These are phyloP conservation scores for Aspergillus olivimuriae DNA, from an alignment of 495 filamentous ascomycete genomes.

Conservation along the genomic window DNA sequence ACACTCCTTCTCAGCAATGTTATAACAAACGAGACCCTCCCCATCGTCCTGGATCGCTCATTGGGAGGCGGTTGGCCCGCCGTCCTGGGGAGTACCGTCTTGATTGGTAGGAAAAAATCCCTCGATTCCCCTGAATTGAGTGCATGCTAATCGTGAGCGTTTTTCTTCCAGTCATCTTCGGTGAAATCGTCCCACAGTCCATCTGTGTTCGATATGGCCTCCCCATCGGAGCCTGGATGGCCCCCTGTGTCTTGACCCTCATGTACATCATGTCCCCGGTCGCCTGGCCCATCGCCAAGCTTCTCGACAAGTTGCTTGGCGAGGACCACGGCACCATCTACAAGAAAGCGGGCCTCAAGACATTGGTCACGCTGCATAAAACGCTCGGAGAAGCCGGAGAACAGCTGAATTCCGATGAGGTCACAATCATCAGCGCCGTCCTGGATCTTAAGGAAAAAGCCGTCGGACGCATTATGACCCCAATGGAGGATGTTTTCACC, in stretches of 20 bases:
- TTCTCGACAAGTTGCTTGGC: constrained; percentile 81
- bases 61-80: constrained; percentile 94
- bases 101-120: constrained; percentile 65
- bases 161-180: constrained; percentile 74
- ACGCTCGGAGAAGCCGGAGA: constrained; percentile 80
- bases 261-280: constrained; percentile 89
- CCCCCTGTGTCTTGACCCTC: constrained; percentile 75
- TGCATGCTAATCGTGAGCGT: not conserved
- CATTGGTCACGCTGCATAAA: constrained; percentile 87
- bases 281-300: constrained; percentile 84
- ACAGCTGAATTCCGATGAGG: constrained; percentile 92
- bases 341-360: constrained; percentile 90
- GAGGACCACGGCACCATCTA: constrained; percentile 92
- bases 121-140: not conserved
- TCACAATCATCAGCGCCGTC: constrained; percentile 96
- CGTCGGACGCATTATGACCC: constrained; percentile 93
- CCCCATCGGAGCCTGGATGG: constrained; percentile 93
- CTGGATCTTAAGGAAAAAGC: constrained; percentile 94
- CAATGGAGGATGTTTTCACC: constrained; percentile 93
- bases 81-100: constrained; percentile 81
- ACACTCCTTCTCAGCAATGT: constrained; percentile 92
- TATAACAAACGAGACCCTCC: constrained; percentile 96
- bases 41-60: constrained; percentile 88
- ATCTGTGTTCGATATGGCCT: constrained; percentile 95
- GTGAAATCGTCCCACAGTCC: constrained; percentile 91